Base-by-base conservation (phyloP, 306 rosid genomes). In the Sicyos baderoa region DNA sequence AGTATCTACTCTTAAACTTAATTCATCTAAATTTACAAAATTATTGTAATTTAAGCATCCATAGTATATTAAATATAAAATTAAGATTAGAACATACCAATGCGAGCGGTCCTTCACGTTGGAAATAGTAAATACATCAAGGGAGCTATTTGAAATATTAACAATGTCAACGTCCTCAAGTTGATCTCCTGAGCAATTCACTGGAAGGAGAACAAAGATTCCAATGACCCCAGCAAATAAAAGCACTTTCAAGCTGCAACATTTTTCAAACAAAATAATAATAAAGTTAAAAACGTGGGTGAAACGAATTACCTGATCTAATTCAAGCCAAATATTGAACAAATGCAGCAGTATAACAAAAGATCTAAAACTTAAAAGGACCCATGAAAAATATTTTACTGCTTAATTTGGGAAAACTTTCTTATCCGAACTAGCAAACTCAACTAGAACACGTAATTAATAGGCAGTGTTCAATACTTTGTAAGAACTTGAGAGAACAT, bases 151-250 rank as follows among this genome's bases (percentile, higher is more conserved):
- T 8, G 83, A 78, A 70, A 82, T 74, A 75, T 87, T 80, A 72
- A 57, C 0, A 0, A 84, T 51, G 81, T 87, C 83, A 48, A 87
- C 44, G 51, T 77, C 68, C 73, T 74, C 48, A 23, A 84, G 87
- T 73, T 80, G 85, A 79, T 86, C 69, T 52, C 94, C 99, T 21
- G 86, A 75, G 82, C 94, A 88, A 75, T 90, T 93, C 75, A 93
- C 80, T 35, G 97, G 99, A 75, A 93, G 97, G 73, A 93, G 76
- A 65, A 88, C 87, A 70, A 89, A 79, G 79, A 93, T 69, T 67
- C 99, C 97, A 52, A 93, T 70, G 73, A 86, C 56, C 82, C 91
- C 97, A 68, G 97, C 94, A 63, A 93, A 88, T 74, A 85, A 45
- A 63, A 93, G 90, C 69, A 84, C 73, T 80, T 84, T 88, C 79